These are phyloP conservation scores for Kodamaea sp. DNA, from an alignment of 1,139 yeast species.

Conservation along the genomic window DNA sequence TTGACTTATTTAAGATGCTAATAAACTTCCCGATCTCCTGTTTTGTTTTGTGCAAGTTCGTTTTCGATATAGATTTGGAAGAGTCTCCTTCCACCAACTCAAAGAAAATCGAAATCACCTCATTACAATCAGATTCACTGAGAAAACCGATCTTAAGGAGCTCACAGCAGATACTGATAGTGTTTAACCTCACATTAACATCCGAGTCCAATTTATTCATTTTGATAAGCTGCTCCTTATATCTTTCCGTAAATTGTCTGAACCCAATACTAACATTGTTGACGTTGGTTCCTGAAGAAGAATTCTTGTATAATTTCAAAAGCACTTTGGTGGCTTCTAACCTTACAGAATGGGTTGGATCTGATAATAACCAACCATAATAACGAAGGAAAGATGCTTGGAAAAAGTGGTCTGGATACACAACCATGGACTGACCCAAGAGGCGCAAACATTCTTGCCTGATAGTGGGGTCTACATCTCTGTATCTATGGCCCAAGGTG, in stretches of 20 bases:
- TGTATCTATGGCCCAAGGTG: conserved; percentile 73
- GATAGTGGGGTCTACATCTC: conserved; percentile 75
- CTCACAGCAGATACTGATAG: conserved; percentile 57
- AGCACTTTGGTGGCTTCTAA: conserved; percentile 63
- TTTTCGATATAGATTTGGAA: conserved; percentile 8
- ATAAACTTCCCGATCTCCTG: conserved; percentile 36
- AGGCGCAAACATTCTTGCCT: conserved; percentile 67
- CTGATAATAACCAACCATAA: conserved; percentile 84
- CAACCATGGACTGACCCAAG: conserved; percentile 69
- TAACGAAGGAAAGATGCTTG: conserved; percentile 71
- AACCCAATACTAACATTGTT: conserved; percentile 41
- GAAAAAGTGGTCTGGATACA: conserved; percentile 68
- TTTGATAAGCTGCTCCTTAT: conserved; percentile 62
- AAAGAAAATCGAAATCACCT: conserved; percentile 46
- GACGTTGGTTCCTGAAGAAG: conserved; percentile 11
- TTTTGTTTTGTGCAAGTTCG: conserved; percentile 32
- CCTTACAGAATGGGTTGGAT: conserved; percentile 61
- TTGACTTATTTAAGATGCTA: conserved; percentile 21
- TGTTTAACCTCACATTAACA: conserved; percentile 49
- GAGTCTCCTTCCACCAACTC: conserved; percentile 27
- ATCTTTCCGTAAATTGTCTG: conserved; percentile 72
- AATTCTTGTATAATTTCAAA: conserved; percentile 46
- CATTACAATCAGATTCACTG: conserved; percentile 52
- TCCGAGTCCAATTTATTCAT: conserved; percentile 45
- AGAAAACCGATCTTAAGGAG: conserved; percentile 62